Evolutionary conservation across 306 rosid species (phyloP), one percentile per base, ranked within the genome.

Genomic region (Vicia faba): DNA sequence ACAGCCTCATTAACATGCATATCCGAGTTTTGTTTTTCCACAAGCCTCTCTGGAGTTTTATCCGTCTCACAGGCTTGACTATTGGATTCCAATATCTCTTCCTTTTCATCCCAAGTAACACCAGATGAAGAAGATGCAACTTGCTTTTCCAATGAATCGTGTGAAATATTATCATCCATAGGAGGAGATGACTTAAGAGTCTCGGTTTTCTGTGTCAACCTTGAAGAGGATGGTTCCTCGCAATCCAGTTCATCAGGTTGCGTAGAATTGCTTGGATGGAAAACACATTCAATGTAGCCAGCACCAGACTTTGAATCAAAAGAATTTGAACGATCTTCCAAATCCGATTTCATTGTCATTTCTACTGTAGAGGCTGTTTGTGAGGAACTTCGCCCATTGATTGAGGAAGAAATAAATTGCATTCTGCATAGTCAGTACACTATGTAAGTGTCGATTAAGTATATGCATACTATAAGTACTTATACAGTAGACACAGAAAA

Each of bases 41-140:
- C 70, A 51, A 56, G 73, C 71, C 62, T 68, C 64, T 76, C 82
- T 48, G 79, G 59, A 68, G 63, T 71, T 75, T 83, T 79, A 83
- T 74, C 82, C 38, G 43, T 49, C 73, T 79, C 78, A 77, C 40
- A 58, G 41, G 72, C 74, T 73, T 79, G 83, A 70, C 72, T 71
- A 31, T 33, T 75, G 28, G 84, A 76, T 64, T 89, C 96, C 83
- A 86, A 39, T 60, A 92, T 89, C 74, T 93, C 97, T 64, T 83
- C 89, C 82, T 93, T 90, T 86, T 80, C 96, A 70, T 90, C 97
- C 96, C 97, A 90, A 29, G 88, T 86, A 64, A 91, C 95, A 83
- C 88, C 82, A 46, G 89, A 87, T 39, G 87, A 71, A 71, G 80
- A 50, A n/a, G 84, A 88, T 65, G 84, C 89, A 67, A 75, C 69